phyloP scores from a whole-genome alignment of 371 early-diverging fungal genomes.

The Apophysomyces elegans region DNA sequence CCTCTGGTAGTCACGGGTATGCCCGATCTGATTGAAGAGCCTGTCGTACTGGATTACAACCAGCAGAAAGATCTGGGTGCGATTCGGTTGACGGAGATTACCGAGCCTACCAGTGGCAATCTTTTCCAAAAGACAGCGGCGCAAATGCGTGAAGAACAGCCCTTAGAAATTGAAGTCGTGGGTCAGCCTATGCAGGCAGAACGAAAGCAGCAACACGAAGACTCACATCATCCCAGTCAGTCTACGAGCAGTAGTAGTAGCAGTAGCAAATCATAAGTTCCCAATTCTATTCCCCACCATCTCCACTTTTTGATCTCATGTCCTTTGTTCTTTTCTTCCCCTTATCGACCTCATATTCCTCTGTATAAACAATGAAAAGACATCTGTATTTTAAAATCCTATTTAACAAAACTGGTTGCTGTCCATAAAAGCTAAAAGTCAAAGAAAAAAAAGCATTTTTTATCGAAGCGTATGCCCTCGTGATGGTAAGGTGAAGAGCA shows the following conservation, averaged over 20 bases:
- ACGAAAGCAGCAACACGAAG: not conserved
- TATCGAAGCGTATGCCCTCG: no score
- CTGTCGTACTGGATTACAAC: slow-evolving; percentile 40
- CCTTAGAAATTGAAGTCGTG: not conserved
- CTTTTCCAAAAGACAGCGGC: slow-evolving; percentile 12
- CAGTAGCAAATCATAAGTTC: not conserved
- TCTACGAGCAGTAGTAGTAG: not conserved
- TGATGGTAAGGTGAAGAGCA: no score
- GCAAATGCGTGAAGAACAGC: not conserved
- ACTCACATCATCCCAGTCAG: no score
- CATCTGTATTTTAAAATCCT: no score
- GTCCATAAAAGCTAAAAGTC: no score
- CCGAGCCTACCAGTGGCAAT: slow-evolving; percentile 19
- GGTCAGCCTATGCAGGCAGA: slow-evolving; percentile 1
- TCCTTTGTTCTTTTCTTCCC: no score
- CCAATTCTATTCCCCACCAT: not conserved
- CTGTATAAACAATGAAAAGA: no score
- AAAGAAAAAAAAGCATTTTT: no score
- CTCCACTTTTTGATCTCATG: not conserved
- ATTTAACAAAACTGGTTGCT: no score
- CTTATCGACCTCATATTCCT: no score
- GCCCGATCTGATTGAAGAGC: slow-evolving; percentile 43
- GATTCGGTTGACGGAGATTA: slow-evolving; percentile 14
- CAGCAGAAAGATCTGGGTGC: slow-evolving; percentile 40
- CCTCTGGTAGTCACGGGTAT: slow-evolving; percentile 34